Base-by-base conservation (phyloP, 1,284 basidiomycete genomes). In the Crucibulum parvulum region DNA sequence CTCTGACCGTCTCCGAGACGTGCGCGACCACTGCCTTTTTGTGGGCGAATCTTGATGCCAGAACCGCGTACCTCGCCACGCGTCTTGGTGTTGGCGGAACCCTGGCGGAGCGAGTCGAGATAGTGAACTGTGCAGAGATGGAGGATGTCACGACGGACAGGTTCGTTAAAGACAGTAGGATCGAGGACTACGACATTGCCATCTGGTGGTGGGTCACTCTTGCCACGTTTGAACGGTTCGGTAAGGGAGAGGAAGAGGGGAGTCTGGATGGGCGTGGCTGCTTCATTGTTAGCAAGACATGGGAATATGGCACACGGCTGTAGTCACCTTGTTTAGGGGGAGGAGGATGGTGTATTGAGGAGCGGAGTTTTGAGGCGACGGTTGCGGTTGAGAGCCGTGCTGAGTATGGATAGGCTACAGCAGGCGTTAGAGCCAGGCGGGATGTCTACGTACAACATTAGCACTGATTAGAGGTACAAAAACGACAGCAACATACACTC, bases 71-170 rank as follows among this genome's bases (percentile, higher is more conserved):
- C 95, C 72, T 99, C 95, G 35, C 87, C 88, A 57, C 98, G 90
- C 39, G 91, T 95, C 79, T 98, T 98, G 35, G 96, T 98, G 66
- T 83, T 90, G 6, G 93, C 94, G n/a, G 91, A 91, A 48, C 95
- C 96, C 76, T 94, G 90, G 37, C 97, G 92, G 46, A 96, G 84
- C 7, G 89, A 87, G 68, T 98, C 94, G 36, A 93, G 89, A 75
- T 98, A 88, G 73, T 98, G 95, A 8, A 94, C 89, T 43, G 96
- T 91, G 69, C 96, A 97, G 57, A 95, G 86, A 76, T 99, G 97
- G 9, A 99, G 87, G 62, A 99, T 93, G 73, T 99, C 96, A 18
- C 89, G 87, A 54, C 97, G 92, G 47, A 97, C 88, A 37, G 93
- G 92, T 64, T 94, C 89, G 66, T 87, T 84, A 76, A 99, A 99